A percentile compares a stretch with the other conserved stretches of the same genome.
Conservation (phyloP, 257 asterid species). For the Pogostemon cablin region DNA sequence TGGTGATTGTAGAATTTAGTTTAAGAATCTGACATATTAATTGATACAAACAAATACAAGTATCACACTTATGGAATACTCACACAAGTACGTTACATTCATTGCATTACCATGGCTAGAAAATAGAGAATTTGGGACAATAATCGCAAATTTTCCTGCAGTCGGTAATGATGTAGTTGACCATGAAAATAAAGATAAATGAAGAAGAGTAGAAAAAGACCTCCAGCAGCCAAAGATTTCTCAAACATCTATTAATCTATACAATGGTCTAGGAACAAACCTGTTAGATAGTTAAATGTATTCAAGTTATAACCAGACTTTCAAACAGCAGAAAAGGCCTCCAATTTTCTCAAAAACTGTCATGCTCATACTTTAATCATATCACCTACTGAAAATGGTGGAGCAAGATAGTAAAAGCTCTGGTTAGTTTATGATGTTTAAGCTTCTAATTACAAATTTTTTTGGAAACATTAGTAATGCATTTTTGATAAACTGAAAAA, state of each 20-base stretch:
- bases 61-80: not conserved
- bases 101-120: conserved; percentile 72
- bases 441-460: not conserved
- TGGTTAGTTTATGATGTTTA: conserved; percentile 25
- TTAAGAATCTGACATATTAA: not conserved
- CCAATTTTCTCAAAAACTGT: conserved; percentile 14
- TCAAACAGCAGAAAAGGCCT: conserved; percentile 3
- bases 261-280: too few relatives aligned
- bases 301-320: too few relatives aligned
- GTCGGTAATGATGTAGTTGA: conserved; percentile 78
- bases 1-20: conserved; percentile 10
- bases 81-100: not conserved
- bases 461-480: not conserved
- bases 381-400: conserved; percentile 88
- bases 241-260: too few relatives aligned
- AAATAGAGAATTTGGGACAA: conserved; percentile 90
- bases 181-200: conserved; percentile 18
- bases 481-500: not conserved
- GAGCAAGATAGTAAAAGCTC: conserved; percentile 41
- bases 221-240: too few relatives aligned
- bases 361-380: conserved; percentile 66
- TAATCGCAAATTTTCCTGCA: conserved; percentile 81
- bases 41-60: not conserved
- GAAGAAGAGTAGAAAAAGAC: not conserved
- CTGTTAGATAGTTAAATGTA: too few relatives aligned